Conservation (phyloP, 78 protist species). For the Planoprotostelium fungivorum region DNA sequence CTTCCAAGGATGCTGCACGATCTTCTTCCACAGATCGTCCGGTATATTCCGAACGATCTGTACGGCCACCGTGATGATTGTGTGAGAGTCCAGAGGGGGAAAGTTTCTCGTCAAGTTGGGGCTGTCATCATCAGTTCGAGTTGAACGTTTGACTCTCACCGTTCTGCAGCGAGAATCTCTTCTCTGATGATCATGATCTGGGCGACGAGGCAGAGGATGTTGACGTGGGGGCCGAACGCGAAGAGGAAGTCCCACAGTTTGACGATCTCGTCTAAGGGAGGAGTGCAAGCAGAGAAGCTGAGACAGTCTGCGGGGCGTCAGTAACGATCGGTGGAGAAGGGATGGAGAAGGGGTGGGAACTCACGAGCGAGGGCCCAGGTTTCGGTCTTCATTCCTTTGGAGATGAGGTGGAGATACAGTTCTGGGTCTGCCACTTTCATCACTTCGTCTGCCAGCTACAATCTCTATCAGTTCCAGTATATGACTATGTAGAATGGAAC, state of each 20-base stretch:
- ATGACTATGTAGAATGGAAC: too few species aligned
- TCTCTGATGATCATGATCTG: slow-evolving; percentile 56
- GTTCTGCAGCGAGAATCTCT: slow-evolving; percentile 12
- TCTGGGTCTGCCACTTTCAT: slow-evolving; percentile 9
- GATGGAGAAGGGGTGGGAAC: too few species aligned
- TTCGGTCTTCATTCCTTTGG: neutral
- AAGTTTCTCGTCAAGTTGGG: slow-evolving; percentile 22
- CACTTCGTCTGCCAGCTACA: neutral
- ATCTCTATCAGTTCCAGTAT: too few species aligned
- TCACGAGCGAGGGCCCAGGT: slow-evolving; percentile 24
- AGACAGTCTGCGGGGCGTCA: neutral
- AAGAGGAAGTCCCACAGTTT: slow-evolving; percentile 76
- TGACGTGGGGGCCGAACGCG: slow-evolving; percentile 72
- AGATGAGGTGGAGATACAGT: slow-evolving; percentile 9
- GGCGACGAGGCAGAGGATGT: slow-evolving; percentile 56
- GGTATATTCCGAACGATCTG: slow-evolving; percentile 41
- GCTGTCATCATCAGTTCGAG: neutral
- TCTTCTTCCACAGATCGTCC: slow-evolving; percentile 30
- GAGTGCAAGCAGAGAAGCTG: slow-evolving; percentile 52
- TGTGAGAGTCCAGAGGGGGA: slow-evolving; percentile 40
- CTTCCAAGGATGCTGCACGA: slow-evolving; percentile 34
- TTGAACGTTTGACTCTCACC: neutral
- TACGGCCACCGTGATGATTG: slow-evolving; percentile 27
- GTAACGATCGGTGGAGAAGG: too few species aligned
- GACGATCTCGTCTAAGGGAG: slow-evolving; percentile 68